A percentile compares a stretch with the other conserved stretches of the same genome.
These are phyloP conservation scores for Glebionis coronaria DNA, from an alignment of 129 eudicot species.

Conservation along the genomic window DNA sequence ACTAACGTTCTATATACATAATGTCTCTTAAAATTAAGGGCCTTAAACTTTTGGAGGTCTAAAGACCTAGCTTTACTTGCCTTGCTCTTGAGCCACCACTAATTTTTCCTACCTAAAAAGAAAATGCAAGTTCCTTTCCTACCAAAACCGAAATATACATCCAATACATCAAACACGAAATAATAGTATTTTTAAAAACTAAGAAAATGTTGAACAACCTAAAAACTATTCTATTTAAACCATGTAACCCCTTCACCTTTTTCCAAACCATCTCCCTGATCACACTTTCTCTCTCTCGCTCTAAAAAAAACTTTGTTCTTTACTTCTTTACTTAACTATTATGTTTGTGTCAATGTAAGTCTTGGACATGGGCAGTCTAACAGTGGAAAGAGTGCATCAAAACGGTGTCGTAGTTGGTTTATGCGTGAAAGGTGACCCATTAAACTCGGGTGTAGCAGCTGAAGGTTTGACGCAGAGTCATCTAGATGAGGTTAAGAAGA, in stretches of 20 bases:
- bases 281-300: background rate
- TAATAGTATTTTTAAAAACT: background rate
- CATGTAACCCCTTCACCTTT: slow-evolving; percentile 14
- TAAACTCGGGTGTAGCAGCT: slow-evolving; percentile 76
- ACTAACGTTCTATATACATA: too few relatives aligned
- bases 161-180: background rate
- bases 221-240: slow-evolving; percentile 23
- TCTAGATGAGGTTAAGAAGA: slow-evolving; percentile 65
- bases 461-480: slow-evolving; percentile 68
- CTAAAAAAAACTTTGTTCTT: background rate
- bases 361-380: slow-evolving; percentile 32
- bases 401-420: slow-evolving; percentile 23
- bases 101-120: background rate
- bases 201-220: background rate
- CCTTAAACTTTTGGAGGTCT: too few relatives aligned
- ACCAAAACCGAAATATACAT: slow-evolving; percentile 5
- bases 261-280: slow-evolving; percentile 8
- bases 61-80: too few relatives aligned
- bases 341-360: background rate
- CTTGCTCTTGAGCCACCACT: too few relatives aligned
- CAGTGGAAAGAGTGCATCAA: slow-evolving; percentile 28
- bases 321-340: too few relatives aligned
- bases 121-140: slow-evolving; percentile 18
- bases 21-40: too few relatives aligned
- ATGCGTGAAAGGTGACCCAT: slow-evolving; percentile 54